phyloP scores from a whole-genome alignment of 805 yeast species.

The Kuraishia cidri region DNA sequence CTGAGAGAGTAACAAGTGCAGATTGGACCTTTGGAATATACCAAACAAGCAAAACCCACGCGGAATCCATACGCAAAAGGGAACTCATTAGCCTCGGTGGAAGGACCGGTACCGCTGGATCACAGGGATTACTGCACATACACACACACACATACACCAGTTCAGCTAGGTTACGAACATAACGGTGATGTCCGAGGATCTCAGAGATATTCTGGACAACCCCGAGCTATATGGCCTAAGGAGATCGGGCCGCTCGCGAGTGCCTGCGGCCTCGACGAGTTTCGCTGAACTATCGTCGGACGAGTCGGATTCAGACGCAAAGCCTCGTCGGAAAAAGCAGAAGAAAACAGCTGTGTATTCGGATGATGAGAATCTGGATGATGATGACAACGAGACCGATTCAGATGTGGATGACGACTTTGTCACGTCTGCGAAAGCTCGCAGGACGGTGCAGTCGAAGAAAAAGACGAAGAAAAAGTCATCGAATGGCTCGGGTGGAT shows the following conservation, averaged over 20 bases:
- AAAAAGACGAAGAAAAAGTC: slow-evolving; percentile 18
- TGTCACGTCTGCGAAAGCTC: slow-evolving; percentile 11
- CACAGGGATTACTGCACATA: background rate
- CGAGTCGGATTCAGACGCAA: slow-evolving; percentile 20
- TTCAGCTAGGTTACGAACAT: too few species aligned
- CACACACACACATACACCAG: background rate
- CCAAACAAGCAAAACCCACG: too few species aligned
- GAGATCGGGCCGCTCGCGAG: slow-evolving; percentile 59
- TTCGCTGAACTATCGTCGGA: slow-evolving; percentile 23
- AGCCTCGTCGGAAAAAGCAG: slow-evolving; percentile 4
- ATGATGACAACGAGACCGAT: slow-evolving; percentile 13
- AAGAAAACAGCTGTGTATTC: slow-evolving; percentile 9
- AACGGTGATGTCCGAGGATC: too few species aligned
- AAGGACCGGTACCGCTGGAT: too few species aligned
- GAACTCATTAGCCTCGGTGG: too few species aligned
- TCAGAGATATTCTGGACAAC: slow-evolving; percentile 55
- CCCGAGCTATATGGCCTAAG: slow-evolving; percentile 83
- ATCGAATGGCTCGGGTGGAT: slow-evolving; percentile 6
- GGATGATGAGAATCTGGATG: slow-evolving; percentile 14
- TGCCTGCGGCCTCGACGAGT: slow-evolving; percentile 20
- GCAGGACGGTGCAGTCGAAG: slow-evolving; percentile 23
- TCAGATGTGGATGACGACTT: slow-evolving; percentile 24
- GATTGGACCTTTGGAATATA: too few species aligned
- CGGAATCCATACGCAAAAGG: too few species aligned
- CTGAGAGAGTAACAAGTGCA: too few species aligned